Conservation (phyloP, 2,329 filamentous ascomycete genomes). For the Fonsecaea nubica region DNA sequence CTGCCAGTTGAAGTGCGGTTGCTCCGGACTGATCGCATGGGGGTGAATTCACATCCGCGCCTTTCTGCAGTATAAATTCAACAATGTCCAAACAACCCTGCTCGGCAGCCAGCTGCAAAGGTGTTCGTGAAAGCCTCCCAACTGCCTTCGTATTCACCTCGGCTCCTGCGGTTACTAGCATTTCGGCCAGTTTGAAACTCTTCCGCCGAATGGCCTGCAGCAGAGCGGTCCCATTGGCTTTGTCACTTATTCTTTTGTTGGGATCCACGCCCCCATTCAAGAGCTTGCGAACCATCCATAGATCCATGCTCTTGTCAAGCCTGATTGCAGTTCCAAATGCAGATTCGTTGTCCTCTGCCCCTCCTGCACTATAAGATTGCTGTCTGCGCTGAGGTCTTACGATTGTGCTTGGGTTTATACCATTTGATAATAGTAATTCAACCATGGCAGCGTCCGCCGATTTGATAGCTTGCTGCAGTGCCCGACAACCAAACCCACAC, state of each 20-base stretch:
- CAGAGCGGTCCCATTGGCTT: not conserved
- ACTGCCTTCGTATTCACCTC: not conserved
- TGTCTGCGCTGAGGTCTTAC: not conserved
- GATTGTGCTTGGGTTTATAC: not conserved
- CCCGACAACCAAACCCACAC: not conserved
- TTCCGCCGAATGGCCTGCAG: not conserved
- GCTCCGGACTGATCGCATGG: not conserved
- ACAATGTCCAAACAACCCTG: not conserved
- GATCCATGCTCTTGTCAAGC: not conserved
- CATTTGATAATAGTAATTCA: not conserved
- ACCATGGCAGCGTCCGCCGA: not conserved
- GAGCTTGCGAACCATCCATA: not conserved
- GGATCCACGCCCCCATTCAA: constrained; percentile 7
- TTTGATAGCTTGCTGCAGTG: not conserved
- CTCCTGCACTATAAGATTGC: no score
- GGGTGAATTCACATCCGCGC: constrained; percentile 10
- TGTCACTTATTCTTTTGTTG: not conserved
- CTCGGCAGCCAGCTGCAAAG: not conserved
- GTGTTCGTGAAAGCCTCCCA: not conserved
- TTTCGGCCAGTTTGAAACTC: not conserved
- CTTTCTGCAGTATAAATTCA: not conserved
- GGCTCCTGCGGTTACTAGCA: not conserved
- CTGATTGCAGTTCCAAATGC: constrained; percentile 7
- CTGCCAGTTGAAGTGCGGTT: constrained; percentile 10
- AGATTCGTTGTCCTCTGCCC: not conserved